Percentiles rank a stretch among this genome's conserved stretches.
Evolutionary conservation across 441 rosid species (phyloP).

Genomic region (Pelargonium australe): DNA sequence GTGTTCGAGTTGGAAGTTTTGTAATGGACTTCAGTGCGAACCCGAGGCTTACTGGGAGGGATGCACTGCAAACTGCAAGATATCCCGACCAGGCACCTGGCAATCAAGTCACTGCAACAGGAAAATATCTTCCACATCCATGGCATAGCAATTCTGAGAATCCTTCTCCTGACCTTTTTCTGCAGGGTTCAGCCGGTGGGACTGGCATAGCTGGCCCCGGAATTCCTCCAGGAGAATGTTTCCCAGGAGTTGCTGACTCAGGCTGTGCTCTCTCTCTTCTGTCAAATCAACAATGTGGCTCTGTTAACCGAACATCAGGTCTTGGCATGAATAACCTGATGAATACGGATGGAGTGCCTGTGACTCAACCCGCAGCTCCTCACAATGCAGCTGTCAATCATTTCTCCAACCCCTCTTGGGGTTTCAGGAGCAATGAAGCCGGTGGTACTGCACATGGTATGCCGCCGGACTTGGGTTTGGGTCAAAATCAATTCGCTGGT

Average conservation of each 20-base stretch:
- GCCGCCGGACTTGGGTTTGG: conserved; percentile 44
- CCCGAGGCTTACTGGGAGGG: conserved; percentile 35
- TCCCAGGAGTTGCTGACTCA: conserved; percentile 55
- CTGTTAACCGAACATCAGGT: conserved; percentile 35
- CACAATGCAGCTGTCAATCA: conserved; percentile 27
- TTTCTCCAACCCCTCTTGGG: conserved; percentile 46
- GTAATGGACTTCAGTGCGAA: conserved; percentile 52
- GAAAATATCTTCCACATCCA: conserved; percentile 37
- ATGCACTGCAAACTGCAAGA: conserved; percentile 42
- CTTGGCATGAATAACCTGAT: conserved; percentile 31
- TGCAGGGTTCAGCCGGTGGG: conserved; percentile 42
- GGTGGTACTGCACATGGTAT: conserved; percentile 29
- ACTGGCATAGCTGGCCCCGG: conserved; percentile 42
- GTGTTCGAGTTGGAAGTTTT: conserved; percentile 47
- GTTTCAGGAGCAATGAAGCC: conserved; percentile 39
- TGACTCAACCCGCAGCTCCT: conserved; percentile 40
- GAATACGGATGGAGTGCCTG: conserved; percentile 33
- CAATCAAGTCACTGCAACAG: conserved; percentile 27
- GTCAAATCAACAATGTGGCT: conserved; percentile 80
- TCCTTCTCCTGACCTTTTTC: conserved; percentile 41
- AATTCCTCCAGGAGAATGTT: conserved; percentile 59
- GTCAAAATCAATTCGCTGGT: conserved; percentile 42
- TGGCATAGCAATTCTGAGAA: conserved; percentile 48
- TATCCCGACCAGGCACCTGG: conserved; percentile 31
- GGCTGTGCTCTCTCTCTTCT: conserved; percentile 99